Base-by-base conservation (phyloP, 2,329 filamentous ascomycete genomes). In the Penicillium griseofulvum region DNA sequence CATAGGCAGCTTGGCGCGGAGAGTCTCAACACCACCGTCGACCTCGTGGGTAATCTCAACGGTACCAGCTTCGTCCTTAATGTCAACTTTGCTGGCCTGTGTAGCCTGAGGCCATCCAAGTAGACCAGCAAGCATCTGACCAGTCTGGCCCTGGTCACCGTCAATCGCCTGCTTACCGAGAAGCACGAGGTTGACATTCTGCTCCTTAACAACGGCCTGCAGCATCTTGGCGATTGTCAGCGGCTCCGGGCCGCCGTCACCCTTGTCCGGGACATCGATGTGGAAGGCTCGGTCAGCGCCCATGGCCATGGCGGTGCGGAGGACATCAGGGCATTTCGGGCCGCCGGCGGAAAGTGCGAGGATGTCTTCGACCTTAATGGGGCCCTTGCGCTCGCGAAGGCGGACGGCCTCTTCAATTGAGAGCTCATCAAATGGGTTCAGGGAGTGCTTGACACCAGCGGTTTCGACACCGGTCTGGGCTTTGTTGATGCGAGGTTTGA, bases 401-500 rank as follows among this genome's bases (percentile, higher is more conserved):
- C 90, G 91, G 49, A 97, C 90, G 49, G 92, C 90, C 80, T 97
- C 94, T 79, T 99, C 94, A 75, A 99, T 87, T 41, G 91, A 95
- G 70, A 99, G 89, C 76, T 99, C 94, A 81, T 99, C 94, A 78
- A 99, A 99, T 19, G 94, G 94, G 82, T 97, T 99, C 85, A 99
- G 93, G 73, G 88, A 92, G 83, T 97, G 93, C 79, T 97, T 97
- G 70, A 97, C 91, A 65, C 90, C 90, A 62, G 87, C 83, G 52
- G 90, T 96, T 78, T 97, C 93, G 77, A 99, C 88, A 71, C 86
- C 93, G 58, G 93, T 97, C 77, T 85, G 81, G 62, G 86, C 73
- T 65, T 86, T 85, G 79, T 87, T 88, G 71, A 88, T 84, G 63
- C 85, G 84, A 50, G 86, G 86, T 77, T 87, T 88, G 78, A 87